These are phyloP conservation scores for Taxawa tesnikishii DNA, from an alignment of 2,329 filamentous ascomycete genomes.

Conservation along the genomic window DNA sequence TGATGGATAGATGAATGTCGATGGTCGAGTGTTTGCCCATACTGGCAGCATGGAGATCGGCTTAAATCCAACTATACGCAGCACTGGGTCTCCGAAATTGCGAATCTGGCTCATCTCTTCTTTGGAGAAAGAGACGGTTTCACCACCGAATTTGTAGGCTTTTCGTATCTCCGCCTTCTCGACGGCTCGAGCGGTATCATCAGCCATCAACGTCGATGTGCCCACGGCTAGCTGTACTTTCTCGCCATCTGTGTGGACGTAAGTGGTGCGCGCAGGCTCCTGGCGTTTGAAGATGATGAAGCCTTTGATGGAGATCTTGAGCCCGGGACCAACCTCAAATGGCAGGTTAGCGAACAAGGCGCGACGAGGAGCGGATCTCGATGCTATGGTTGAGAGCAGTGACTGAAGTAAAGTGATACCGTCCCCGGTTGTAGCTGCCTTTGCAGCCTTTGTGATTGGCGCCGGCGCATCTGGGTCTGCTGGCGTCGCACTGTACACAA, in stretches of 20 bases:
- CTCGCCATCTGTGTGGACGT: slow-evolving; percentile 81
- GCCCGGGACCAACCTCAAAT: slow-evolving; percentile 71
- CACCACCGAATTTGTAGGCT: slow-evolving; percentile 91
- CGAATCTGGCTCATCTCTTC: slow-evolving; percentile 72
- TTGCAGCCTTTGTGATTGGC: slow-evolving; percentile 40
- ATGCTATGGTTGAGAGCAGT: slow-evolving; percentile 78
- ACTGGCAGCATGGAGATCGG: slow-evolving; percentile 58
- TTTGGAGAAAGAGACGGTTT: slow-evolving; percentile 72
- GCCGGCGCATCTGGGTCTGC: slow-evolving; percentile 55
- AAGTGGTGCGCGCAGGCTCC: slow-evolving; percentile 67
- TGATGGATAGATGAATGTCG: slow-evolving; percentile 86
- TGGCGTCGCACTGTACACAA: slow-evolving; percentile 69
- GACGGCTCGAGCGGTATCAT: slow-evolving; percentile 64
- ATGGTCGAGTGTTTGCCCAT: slow-evolving; percentile 78
- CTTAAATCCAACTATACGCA: slow-evolving; percentile 93
- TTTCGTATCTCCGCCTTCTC: slow-evolving; percentile 76
- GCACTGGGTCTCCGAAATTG: slow-evolving; percentile 67
- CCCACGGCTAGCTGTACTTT: slow-evolving; percentile 66
- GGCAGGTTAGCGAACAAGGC: slow-evolving; percentile 78
- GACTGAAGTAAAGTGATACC: slow-evolving; percentile 70
- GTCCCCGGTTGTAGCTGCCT: slow-evolving; percentile 55
- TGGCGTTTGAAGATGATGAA: slow-evolving; percentile 84
- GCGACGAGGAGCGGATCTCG: slow-evolving; percentile 74
- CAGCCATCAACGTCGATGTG: slow-evolving; percentile 61
- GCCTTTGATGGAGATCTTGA: slow-evolving; percentile 84